Percentiles rank a stretch among this genome's conserved stretches.
Conservation (phyloP, 345 rosid species). For the Bretschneidera sinensis region DNA sequence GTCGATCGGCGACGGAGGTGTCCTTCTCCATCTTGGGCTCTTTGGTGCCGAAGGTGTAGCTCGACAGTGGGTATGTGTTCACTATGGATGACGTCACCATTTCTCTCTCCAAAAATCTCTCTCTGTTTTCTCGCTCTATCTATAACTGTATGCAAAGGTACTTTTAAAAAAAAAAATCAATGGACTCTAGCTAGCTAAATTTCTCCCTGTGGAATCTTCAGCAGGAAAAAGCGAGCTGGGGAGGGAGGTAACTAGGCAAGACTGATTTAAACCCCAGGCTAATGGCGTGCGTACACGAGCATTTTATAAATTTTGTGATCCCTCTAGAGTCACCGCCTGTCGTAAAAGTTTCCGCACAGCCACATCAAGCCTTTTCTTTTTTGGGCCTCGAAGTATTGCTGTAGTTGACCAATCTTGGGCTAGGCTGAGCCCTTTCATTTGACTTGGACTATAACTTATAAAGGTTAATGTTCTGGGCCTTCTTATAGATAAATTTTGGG, state of each 20-base stretch:
- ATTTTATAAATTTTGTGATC: no score
- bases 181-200: background rate
- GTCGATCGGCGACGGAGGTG: slow-evolving; percentile 94
- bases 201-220: background rate
- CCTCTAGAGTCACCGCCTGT: no score
- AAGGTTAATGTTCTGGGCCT: no score
- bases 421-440: no score
- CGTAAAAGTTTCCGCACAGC: no score
- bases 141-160: background rate
- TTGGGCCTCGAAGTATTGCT: no score
- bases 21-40: slow-evolving; percentile 97
- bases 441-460: no score
- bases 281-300: background rate
- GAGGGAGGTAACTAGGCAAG: background rate
- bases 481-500: no score
- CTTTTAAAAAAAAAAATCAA: background rate
- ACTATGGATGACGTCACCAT: slow-evolving; percentile 79
- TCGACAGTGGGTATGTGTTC: slow-evolving; percentile 86
- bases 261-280: background rate
- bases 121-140: background rate
- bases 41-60: slow-evolving; percentile 93
- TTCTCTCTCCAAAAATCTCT: slow-evolving; percentile 12
- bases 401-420: background rate
- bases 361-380: no score
- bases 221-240: background rate